These are phyloP conservation scores for Mycena alexandri DNA, from an alignment of 768 basidiomycete species.

Conservation along the genomic window DNA sequence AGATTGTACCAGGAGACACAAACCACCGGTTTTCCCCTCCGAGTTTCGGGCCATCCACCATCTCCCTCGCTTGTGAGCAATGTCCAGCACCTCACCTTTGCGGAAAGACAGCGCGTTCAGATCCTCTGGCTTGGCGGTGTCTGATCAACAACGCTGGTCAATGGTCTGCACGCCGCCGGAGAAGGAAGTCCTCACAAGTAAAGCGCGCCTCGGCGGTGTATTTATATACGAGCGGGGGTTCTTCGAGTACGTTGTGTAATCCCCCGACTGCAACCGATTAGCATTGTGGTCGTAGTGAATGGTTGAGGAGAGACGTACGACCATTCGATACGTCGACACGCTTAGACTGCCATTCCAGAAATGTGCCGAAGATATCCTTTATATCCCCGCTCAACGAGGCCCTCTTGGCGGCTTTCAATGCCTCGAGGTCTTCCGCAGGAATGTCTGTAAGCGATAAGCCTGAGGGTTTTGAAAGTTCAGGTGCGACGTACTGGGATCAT, in stretches of 20 bases:
- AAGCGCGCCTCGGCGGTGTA: neutral
- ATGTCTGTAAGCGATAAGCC: neutral
- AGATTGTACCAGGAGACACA: neutral
- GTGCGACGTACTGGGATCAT: neutral
- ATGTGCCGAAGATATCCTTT: neutral
- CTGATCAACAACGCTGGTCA: neutral
- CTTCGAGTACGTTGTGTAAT: neutral
- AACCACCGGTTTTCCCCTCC: conserved; percentile 1
- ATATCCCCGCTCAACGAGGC: neutral
- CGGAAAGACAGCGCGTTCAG: conserved; percentile 7
- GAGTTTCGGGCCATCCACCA: conserved; percentile 7
- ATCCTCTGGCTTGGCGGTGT: neutral
- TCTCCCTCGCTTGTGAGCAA: conserved; percentile 9
- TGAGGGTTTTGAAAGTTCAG: neutral
- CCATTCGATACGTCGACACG: neutral
- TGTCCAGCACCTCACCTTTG: neutral
- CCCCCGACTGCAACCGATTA: neutral
- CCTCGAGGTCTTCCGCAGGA: neutral
- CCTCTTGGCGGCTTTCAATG: neutral
- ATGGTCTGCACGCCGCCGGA: too few species aligned
- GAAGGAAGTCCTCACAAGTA: neutral
- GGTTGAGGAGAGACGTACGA: neutral
- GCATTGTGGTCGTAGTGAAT: neutral
- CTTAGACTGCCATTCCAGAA: neutral
- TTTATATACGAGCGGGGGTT: neutral